Evolutionary conservation across 805 yeast species (phyloP).

Genomic region (Groenewaldozyma salmanticensis): DNA sequence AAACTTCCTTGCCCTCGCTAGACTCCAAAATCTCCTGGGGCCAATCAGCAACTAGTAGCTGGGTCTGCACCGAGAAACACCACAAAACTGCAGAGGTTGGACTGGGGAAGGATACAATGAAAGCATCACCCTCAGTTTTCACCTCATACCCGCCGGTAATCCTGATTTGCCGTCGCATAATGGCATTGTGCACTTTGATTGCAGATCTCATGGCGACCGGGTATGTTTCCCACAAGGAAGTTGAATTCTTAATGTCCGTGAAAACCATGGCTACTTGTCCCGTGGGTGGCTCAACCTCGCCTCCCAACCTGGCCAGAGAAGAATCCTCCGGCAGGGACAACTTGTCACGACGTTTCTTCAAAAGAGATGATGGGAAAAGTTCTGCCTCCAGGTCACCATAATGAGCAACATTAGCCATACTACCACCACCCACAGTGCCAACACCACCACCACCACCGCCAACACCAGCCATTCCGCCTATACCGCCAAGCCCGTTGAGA

Average conservation of each 20-base stretch:
- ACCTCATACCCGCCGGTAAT: conserved; percentile 97
- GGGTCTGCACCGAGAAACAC: conserved; percentile 90
- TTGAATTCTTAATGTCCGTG: conserved; percentile 93
- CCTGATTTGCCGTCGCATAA: conserved; percentile 88
- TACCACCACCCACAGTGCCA: conserved; percentile 1
- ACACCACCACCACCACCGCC: conserved; percentile 2
- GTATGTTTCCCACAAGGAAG: conserved; percentile 84
- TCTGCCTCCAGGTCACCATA: conserved; percentile 20
- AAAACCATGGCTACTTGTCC: conserved; percentile 94
- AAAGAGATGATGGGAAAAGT: conserved; percentile 20
- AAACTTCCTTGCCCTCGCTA: conserved; percentile 72
- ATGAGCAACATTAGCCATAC: conserved; percentile 8
- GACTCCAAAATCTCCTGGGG: conserved; percentile 83
- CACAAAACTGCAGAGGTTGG: conserved; percentile 84
- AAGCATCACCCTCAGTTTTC: conserved; percentile 98
- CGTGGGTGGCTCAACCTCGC: conserved; percentile 86
- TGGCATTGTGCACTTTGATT: conserved; percentile 82
- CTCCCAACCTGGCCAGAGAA: conserved; percentile 64
- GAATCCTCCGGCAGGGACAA: conserved; percentile 58
- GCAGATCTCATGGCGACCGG: conserved; percentile 96
- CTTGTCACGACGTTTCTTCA: conserved; percentile 39
- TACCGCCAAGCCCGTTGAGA: conserved; percentile 3
- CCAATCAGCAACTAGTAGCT: conserved; percentile 82
- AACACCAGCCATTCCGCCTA: conserved; percentile 1
- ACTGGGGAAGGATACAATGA: conserved; percentile 93